phyloP scores from a whole-genome alignment of 1,139 yeast genomes.

The Pichia inconspicua region DNA sequence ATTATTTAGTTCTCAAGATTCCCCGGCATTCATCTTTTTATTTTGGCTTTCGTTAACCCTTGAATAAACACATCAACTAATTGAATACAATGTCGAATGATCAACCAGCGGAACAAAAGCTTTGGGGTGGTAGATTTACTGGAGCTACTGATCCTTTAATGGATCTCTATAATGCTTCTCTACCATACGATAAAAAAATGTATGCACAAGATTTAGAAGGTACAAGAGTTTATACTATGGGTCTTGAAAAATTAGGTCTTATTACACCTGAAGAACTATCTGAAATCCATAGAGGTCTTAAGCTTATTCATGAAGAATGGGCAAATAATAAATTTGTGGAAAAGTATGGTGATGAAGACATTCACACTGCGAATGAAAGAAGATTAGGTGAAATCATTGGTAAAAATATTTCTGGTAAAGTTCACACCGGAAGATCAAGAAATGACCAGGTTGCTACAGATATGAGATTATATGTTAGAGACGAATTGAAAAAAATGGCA shows the following conservation, averaged over 20 bases:
- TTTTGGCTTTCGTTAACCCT: neutral
- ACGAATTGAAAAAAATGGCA: conserved; percentile 55
- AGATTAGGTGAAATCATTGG: conserved; percentile 95
- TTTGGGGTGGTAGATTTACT: conserved; percentile 99
- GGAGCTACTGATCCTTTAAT: conserved; percentile 94
- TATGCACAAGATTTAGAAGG: conserved; percentile 91
- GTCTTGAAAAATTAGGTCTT: conserved; percentile 70
- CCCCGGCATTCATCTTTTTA: neutral
- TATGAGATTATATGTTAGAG: conserved; percentile 90
- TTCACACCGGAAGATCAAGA: conserved; percentile 96
- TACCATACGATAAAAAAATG: conserved; percentile 94
- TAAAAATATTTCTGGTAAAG: conserved; percentile 88
- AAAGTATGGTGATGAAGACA: conserved; percentile 93
- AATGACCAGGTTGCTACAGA: conserved; percentile 98
- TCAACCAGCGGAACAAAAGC: conserved; percentile 38
- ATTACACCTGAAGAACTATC: conserved; percentile 61
- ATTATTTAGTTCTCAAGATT: neutral
- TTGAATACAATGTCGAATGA: conserved; percentile 12
- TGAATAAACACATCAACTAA: neutral
- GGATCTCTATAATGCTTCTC: conserved; percentile 94
- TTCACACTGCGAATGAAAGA: conserved; percentile 97
- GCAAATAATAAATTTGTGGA: conserved; percentile 61
- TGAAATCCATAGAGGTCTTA: conserved; percentile 78
- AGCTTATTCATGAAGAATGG: conserved; percentile 74
- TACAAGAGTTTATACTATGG: conserved; percentile 86